Evolutionary conservation across 768 basidiomycete species (phyloP).

Genomic region (Podaxis mareebaensis): DNA sequence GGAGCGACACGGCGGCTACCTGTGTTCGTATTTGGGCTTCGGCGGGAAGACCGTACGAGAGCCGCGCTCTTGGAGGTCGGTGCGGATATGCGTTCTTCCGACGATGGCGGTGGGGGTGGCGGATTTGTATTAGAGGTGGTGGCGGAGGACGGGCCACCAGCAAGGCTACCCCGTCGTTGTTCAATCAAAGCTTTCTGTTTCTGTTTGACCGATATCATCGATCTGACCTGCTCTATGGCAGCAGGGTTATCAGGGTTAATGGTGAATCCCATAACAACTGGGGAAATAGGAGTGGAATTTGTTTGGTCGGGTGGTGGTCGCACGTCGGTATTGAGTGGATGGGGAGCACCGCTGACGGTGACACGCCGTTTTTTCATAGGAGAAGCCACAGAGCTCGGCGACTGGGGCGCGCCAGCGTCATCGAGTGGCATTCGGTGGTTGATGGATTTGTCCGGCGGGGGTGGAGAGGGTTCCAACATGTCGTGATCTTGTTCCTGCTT

Average conservation of each 20-base stretch:
- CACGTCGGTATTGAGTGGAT: conserved; percentile 56
- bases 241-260: conserved; percentile 58
- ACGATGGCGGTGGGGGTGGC: conserved; percentile 13
- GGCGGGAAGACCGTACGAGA: conserved; percentile 30
- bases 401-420: conserved; percentile 34
- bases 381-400: conserved; percentile 43
- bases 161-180: conserved; percentile 64
- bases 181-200: conserved; percentile 73
- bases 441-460: conserved; percentile 27
- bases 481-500: conserved; percentile 68
- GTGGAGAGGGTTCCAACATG: conserved; percentile 38
- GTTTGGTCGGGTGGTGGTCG: conserved; percentile 41
- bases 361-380: conserved; percentile 68
- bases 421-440: conserved; percentile 26
- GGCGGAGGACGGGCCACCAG: conserved; percentile 38
- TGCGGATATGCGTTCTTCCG: conserved; percentile 15
- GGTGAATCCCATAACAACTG: conserved; percentile 63
- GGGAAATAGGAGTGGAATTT: conserved; percentile 60
- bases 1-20: conserved; percentile 28
- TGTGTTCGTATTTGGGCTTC: conserved; percentile 37
- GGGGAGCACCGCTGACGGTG: conserved; percentile 64
- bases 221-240: conserved; percentile 62
- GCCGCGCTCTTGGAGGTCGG: conserved; percentile 6
- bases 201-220: conserved; percentile 64
- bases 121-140: conserved; percentile 29